Base-by-base conservation (phyloP, 1,139 yeast species). In the Meyerozyma smithsonii region DNA sequence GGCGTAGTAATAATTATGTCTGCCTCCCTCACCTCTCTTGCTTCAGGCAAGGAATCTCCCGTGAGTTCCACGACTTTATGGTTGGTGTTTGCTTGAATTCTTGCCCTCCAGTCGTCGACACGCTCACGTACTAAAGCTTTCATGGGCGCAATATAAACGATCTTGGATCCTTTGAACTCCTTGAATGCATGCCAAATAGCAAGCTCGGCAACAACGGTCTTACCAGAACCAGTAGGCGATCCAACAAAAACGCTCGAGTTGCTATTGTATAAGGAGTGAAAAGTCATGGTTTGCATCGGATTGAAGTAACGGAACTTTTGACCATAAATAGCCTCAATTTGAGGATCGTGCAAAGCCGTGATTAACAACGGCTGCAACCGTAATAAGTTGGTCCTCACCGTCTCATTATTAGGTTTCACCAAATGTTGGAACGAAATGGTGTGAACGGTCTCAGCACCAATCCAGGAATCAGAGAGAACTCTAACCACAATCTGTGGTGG, bases 191-290 rank as follows among this genome's bases (percentile, higher is more conserved):
- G 92, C 97, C 97, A 94, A 12, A 92, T 86, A 0, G 97, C 97
- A 45, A 94, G 66, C 56, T 94, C 99, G 0, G 97, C 96, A 19
- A 94, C 98, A 33, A 92, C 85, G 0, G 98, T 94, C 59, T 94
- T 94, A 49, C 99, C 99, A 0, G 98, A 92, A 23, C 98, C 98
- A 1, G 98, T 94, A 3, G 99, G 99, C 0, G 97, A 90, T 11
- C 99, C 99, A 34, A 94, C 87, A 60, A 94, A 85, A 0, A 84
- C 90, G 58, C 86, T 86, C 3, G 83, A 76, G 47, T 84, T 79
- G 2, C 84, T 66, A 56, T 92, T 83, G 61, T 90, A 94, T 35
- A 94, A 64, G 0, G 96, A 78, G 55, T 90, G 96, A 63, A 94
- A 94, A 0, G 85, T 79, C 97, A 92, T 92, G 0, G 97, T 90